phyloP scores from a whole-genome alignment of 805 yeast genomes.

The Saccharomycopsis selenospora region DNA sequence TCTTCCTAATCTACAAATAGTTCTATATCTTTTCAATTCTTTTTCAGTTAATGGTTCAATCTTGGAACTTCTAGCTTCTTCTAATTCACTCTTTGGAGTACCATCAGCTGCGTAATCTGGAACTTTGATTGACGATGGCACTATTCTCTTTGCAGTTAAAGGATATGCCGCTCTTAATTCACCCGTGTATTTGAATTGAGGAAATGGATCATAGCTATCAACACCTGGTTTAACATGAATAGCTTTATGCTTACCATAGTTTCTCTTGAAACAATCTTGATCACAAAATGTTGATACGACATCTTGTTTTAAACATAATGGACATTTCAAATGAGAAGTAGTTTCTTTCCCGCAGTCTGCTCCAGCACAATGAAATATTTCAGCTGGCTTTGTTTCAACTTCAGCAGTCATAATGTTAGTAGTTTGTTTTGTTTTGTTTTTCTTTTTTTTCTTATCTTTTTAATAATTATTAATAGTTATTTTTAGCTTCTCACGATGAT shows the following conservation, averaged over 20 bases:
- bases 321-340: slow-evolving; percentile 73
- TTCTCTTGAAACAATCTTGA: slow-evolving; percentile 71
- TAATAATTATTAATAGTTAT: no score
- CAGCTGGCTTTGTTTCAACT: slow-evolving; percentile 2
- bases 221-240: slow-evolving; percentile 58
- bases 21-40: slow-evolving; percentile 66
- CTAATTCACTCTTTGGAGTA: slow-evolving; percentile 68
- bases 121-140: slow-evolving; percentile 61
- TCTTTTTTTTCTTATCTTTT: no score
- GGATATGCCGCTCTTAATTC: slow-evolving; percentile 74
- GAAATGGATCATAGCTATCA: slow-evolving; percentile 82
- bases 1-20: slow-evolving; percentile 70
- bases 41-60: slow-evolving; percentile 59
- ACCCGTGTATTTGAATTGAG: slow-evolving; percentile 70
- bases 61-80: slow-evolving; percentile 58
- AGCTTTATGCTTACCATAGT: slow-evolving; percentile 67
- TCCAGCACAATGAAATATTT: slow-evolving; percentile 50
- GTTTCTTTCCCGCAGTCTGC: slow-evolving; percentile 83
- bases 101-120: slow-evolving; percentile 88
- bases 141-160: slow-evolving; percentile 56
- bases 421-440: no score
- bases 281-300: slow-evolving; percentile 64
- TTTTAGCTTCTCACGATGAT: no score
- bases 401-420: no score
- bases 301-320: slow-evolving; percentile 76